Base-by-base conservation (phyloP, 305 asterid species). In the Fraxinus angustifolia region DNA sequence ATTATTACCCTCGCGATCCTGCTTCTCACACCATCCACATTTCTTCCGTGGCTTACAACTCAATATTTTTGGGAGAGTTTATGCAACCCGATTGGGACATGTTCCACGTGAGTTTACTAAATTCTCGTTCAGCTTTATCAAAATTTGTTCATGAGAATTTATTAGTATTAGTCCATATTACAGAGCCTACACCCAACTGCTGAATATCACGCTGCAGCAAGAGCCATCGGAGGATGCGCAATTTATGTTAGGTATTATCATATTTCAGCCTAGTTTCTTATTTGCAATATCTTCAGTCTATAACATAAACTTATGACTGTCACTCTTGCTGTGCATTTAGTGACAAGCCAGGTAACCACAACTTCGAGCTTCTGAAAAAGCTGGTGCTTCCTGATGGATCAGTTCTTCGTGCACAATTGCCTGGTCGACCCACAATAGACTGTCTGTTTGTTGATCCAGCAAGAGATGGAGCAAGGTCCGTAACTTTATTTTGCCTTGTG, bases 81-180 rank as follows among this genome's bases (percentile, higher is more conserved):
- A 93, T 93, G 98, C 98, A 94, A 80, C 95, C 98, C 8, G 99
- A 96, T 82, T 96, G 99, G 99, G 99, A 96, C 86, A 96, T 96
- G 99, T 96, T 96, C 85, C 99, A 96, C 21, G 99, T 96, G 82
- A 87, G 98, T 86, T 74, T 42, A 45, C 2, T 53, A 35, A 53
- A 50, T 28, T 50, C 19, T 31, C 8, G 2, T 48, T 31, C 26
- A 53, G 48, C 40, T n/a, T 79, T 68, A 12, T 71, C 17, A 36
- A 16, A 45, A 3, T n/a, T 50, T 0, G 12, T 35, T 67, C 17
- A 8, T 6, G 50, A 26, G 38, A 73, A 42, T 83, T 85, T 12
- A 80, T 71, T 71, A 80, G 28, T 78, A 79, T 26, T 70, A 10
- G 35, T 35, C 42, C 36, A 21, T 73, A 58, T 79, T 79, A 80